phyloP scores from a whole-genome alignment of 805 yeast species.

The Naumovozyma baii region DNA sequence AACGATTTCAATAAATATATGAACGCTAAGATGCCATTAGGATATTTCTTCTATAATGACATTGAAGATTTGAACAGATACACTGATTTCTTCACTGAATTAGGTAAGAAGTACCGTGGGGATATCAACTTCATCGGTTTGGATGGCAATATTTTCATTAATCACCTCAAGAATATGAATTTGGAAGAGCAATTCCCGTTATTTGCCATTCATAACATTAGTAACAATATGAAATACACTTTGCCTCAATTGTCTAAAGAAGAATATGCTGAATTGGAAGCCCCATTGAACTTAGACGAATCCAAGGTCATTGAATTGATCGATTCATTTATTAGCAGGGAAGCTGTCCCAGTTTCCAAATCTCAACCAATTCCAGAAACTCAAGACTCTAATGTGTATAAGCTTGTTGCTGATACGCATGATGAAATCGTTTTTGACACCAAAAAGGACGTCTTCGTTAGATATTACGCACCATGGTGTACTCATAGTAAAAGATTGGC shows the following conservation, averaged over 20 bases:
- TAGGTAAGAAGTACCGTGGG: constrained; percentile 73
- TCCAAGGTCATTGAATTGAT: constrained; percentile 54
- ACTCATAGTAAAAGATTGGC: constrained; percentile 91
- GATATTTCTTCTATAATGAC: constrained; percentile 71
- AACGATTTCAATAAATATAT: constrained; percentile 68
- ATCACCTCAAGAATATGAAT: constrained; percentile 79
- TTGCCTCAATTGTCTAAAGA: constrained; percentile 44
- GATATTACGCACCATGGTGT: constrained; percentile 97
- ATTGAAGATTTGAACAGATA: constrained; percentile 56
- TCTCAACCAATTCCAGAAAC: constrained; percentile 77
- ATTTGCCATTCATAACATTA: constrained; percentile 73
- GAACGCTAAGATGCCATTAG: constrained; percentile 65
- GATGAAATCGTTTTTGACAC: constrained; percentile 51
- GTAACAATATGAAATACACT: constrained; percentile 66
- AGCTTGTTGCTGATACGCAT: constrained; percentile 78
- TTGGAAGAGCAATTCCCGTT: constrained; percentile 82
- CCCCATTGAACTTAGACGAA: constrained; percentile 35
- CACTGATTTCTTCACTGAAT: constrained; percentile 41
- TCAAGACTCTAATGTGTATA: constrained; percentile 66
- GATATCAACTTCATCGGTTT: constrained; percentile 79
- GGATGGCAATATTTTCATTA: constrained; percentile 70
- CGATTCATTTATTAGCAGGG: constrained; percentile 51
- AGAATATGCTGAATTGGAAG: constrained; percentile 19
- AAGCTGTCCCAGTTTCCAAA: constrained; percentile 63
- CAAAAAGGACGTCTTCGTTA: constrained; percentile 65